Conservation (phyloP, 306 rosid genomes). For the Castanea crenata region DNA sequence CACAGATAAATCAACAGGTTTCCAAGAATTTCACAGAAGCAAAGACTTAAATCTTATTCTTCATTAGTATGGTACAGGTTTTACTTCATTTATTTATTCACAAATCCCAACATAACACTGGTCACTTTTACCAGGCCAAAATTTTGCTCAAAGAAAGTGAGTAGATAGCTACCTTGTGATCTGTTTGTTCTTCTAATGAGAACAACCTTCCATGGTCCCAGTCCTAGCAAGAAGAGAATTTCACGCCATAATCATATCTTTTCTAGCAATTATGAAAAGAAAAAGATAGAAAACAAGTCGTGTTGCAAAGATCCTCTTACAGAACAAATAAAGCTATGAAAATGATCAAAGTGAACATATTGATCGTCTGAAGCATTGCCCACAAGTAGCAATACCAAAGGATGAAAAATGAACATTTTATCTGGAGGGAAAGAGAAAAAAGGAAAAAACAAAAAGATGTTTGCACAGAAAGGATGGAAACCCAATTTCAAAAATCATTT, state of each 20-base stretch:
- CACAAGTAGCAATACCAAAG: too few relatives aligned
- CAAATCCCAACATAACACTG: not conserved
- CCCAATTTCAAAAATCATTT: not conserved
- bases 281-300: not conserved
- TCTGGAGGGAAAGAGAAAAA: not conserved
- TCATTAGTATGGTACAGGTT: not conserved
- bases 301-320: not conserved
- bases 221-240: slow-evolving; percentile 45
- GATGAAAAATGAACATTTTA: not conserved
- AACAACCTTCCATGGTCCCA: slow-evolving; percentile 79
- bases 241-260: not conserved
- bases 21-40: slow-evolving; percentile 7
- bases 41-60: not conserved
- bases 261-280: not conserved
- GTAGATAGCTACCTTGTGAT: slow-evolving; percentile 66
- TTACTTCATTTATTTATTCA: not conserved
- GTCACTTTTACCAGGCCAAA: not conserved
- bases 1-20: slow-evolving; percentile 14
- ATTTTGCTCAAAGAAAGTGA: slow-evolving; percentile 7
- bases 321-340: not conserved
- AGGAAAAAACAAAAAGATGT: not conserved
- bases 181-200: slow-evolving; percentile 81
- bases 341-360: not conserved
- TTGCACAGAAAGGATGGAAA: not conserved
- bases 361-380: too few relatives aligned